These are phyloP conservation scores for Wickerhamomyces bovis DNA, from an alignment of 805 yeast species.

Conservation along the genomic window DNA sequence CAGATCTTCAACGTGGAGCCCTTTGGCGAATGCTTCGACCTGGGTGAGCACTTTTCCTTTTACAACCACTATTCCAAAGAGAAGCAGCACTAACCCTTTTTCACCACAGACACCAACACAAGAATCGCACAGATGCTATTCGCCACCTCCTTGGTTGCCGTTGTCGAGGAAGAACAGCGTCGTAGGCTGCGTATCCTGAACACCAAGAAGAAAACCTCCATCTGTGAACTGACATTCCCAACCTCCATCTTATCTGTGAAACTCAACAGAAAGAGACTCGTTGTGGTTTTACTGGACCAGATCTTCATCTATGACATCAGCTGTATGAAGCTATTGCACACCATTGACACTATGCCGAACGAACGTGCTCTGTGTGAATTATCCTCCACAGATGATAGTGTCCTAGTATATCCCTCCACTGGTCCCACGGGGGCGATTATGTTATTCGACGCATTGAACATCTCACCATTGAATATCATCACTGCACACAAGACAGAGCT, in stretches of 20 bases:
- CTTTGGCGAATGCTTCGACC: slow-evolving; percentile 62
- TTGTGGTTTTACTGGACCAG: slow-evolving; percentile 75
- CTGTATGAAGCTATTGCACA: slow-evolving; percentile 76
- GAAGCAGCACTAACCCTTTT: not conserved
- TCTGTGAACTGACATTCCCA: slow-evolving; percentile 88
- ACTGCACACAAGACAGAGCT: slow-evolving; percentile 82
- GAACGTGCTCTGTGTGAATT: slow-evolving; percentile 26
- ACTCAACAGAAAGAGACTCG: slow-evolving; percentile 75
- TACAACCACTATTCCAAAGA: not conserved
- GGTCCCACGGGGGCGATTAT: slow-evolving; percentile 41
- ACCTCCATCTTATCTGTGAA: slow-evolving; percentile 64
- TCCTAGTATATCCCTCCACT: slow-evolving; percentile 51
- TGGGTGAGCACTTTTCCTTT: slow-evolving; percentile 22
- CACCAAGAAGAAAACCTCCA: slow-evolving; percentile 61
- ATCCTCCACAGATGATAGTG: slow-evolving; percentile 40
- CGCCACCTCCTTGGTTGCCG: slow-evolving; percentile 77
- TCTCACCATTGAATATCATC: slow-evolving; percentile 73
- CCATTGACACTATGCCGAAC: slow-evolving; percentile 53
- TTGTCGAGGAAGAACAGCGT: slow-evolving; percentile 73
- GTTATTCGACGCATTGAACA: slow-evolving; percentile 67
- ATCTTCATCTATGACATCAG: slow-evolving; percentile 85
- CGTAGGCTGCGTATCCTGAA: slow-evolving; percentile 61
- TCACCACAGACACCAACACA: slow-evolving; percentile 28
- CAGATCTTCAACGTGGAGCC: slow-evolving; percentile 84
- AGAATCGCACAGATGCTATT: slow-evolving; percentile 84